Evolutionary conservation across 2,329 filamentous ascomycete species (phyloP), one percentile per base, ranked within the genome.

Genomic region (Botrytis porri): DNA sequence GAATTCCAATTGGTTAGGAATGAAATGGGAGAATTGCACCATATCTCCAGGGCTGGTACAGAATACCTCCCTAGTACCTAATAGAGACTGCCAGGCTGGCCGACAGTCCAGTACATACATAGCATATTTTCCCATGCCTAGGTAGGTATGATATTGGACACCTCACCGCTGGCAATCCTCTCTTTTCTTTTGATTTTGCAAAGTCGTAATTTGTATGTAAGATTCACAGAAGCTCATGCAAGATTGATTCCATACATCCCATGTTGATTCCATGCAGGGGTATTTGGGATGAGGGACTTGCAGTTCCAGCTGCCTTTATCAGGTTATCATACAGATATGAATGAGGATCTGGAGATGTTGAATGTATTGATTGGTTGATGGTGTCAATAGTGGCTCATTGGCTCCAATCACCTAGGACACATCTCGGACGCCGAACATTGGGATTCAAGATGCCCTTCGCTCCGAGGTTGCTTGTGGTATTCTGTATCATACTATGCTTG

Each of bases 11-110:
- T 69, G 65, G 65, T 25, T 69, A 37, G 25, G 20, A 48, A 37
- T 37, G n/a, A 54, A 54, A 54, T 54, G 25, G n/a, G 12, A 54
- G 63, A 37, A 66, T 66, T 66, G 63, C 63, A 66, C 63, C 63
- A 66, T 66, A 20, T 37, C 37, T 41, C 51, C 51, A 54, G n/a
- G 51, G 6, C n/a, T 29, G 14, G 51, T 29, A 54, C n/a, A 29
- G 25, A 54, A 29, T 8, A 54, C 48, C 51, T 54, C n/a, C 51
- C 51, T 54, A 54, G 59, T 25, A 16, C 59, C 32, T 10, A 61
- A 37, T 37, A 61, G 59, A 51, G 48, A 51, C 48, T 29, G 51
- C n/a, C n/a, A 39, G 60, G 35, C 60, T 62, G 60, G 35, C 35
- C 60, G 60, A 62, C 22, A 41, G 60, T 29, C n/a, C 51, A 54